These are phyloP conservation scores for Cucurbita maxima DNA, from an alignment of 306 rosid genomes.

Conservation along the genomic window DNA sequence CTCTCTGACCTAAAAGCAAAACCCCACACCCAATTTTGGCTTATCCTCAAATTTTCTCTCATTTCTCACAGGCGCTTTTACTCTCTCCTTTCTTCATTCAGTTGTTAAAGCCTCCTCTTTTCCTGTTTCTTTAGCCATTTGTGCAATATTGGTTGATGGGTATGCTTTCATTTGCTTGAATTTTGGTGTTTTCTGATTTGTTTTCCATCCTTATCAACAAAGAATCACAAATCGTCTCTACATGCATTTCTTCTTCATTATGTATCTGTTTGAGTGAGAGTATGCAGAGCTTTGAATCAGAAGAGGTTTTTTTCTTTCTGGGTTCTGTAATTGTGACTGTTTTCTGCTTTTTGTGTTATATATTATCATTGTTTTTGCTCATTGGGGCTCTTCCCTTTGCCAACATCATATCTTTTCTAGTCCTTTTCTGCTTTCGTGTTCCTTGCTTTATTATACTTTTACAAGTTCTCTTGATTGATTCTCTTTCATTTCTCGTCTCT, in stretches of 20 bases:
- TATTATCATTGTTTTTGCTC: not conserved
- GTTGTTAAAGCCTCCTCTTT: conserved; percentile 2
- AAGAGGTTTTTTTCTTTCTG: not conserved
- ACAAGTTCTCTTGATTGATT: not conserved
- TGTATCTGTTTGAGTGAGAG: not conserved
- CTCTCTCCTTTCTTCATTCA: not conserved
- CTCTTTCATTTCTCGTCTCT: conserved; percentile 6
- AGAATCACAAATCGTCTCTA: not conserved
- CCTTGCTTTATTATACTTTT: conserved; percentile 23
- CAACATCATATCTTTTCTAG: conserved; percentile 46
- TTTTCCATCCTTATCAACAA: not conserved
- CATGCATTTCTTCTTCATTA: too few species aligned
- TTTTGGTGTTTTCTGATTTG: not conserved
- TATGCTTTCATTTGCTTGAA: conserved; percentile 3
- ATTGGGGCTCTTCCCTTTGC: conserved; percentile 33
- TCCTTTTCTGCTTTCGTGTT: conserved; percentile 52
- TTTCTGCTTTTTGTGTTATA: not conserved
- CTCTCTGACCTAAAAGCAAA: not conserved
- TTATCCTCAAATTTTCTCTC: not conserved
- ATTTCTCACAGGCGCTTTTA: not conserved
- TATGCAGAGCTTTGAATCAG: not conserved
- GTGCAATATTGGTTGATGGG: not conserved
- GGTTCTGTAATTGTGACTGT: not conserved
- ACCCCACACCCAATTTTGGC: not conserved
- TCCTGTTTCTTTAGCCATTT: not conserved